Evolutionary conservation across 805 yeast species (phyloP).

Genomic region (Diddensiella caesifluorescens): DNA sequence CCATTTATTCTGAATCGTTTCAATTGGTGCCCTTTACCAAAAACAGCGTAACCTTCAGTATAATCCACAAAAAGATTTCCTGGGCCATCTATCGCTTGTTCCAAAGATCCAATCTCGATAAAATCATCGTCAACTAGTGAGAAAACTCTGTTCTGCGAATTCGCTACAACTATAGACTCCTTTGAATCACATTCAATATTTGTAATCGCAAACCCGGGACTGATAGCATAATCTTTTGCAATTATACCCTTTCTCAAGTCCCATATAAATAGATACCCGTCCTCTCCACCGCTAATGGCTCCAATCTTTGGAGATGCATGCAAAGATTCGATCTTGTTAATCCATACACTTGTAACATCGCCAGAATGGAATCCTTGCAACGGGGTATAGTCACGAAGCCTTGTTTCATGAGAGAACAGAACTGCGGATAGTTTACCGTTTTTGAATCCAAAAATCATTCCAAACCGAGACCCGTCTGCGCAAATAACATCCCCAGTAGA

Average conservation of each 20-base stretch:
- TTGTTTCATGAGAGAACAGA: constrained; percentile 24
- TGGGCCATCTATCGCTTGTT: neutral
- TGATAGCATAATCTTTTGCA: constrained; percentile 4
- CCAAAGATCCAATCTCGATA: constrained; percentile 3
- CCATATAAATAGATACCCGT: constrained; percentile 21
- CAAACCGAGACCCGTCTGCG: constrained; percentile 29
- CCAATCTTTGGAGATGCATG: constrained; percentile 12
- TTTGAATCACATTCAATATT: constrained; percentile 14
- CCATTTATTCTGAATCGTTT: constrained; percentile 9
- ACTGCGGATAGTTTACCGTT: constrained; percentile 24
- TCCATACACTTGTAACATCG: constrained; percentile 26
- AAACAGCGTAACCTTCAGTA: constrained; percentile 13
- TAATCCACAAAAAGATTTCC: constrained; percentile 20
- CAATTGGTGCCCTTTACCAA: constrained; percentile 11
- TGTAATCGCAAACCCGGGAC: constrained; percentile 11
- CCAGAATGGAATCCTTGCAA: constrained; percentile 22
- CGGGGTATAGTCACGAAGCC: constrained; percentile 23
- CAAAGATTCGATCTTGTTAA: constrained; percentile 21
- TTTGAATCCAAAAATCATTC: constrained; percentile 26
- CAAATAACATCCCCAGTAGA: constrained; percentile 15
- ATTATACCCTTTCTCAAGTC: constrained; percentile 15
- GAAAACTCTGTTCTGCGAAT: constrained; percentile 11
- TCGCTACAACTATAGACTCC: constrained; percentile 13
- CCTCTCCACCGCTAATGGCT: constrained; percentile 21
- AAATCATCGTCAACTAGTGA: neutral